Base-by-base conservation (phyloP, 2,329 filamentous ascomycete species). In the Paradendryphiella salina region DNA sequence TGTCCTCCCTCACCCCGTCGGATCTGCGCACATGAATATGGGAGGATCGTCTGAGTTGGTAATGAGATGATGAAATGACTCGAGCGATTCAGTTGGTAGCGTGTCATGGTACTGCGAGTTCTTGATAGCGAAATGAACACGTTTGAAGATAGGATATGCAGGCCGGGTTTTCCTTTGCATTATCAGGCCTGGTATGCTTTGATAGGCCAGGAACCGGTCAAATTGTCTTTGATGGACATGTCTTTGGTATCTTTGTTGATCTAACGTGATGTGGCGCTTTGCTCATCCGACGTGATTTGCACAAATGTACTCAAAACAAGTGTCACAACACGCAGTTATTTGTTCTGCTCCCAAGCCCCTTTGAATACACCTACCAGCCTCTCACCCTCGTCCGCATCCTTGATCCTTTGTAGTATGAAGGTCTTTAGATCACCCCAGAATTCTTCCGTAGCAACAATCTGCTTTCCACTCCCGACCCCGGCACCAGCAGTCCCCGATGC, bases 341-440 rank as follows among this genome's bases (percentile, higher is more conserved):
- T 57, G 47, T 59, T 59, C 39, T 61, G 76, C 60, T 84, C 80
- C 87, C 88, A 94, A 35, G 86, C 87, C 36, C 77, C 77, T 73
- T 82, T 87, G 68, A 96, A 96, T 17, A 88, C 70, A 4, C 72
- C 76, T 29, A 82, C 81, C 64, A 93, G 72, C 63, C 85, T 82
- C 60, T 83, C 82, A 0, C 87, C 89, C 66, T 82, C 80, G 2
- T 69, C 71, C 43, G 80, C 85, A 69, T 95, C 88, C 73, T 87
- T 85, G 63, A 96, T 75, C 70, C 90, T 83, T 77, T 92, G 88
- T 66, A 85, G 76, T 71, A 99, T 70, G 73, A 93, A 97, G 0
- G 83, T 88, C 67, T 85, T 85, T 57, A 99, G 73, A 76, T 97
- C 94, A 7, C 75, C 76, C 94, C 94, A 99, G 69, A 99, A 99